These are phyloP conservation scores for Cyclospora cayetanensis DNA, from an alignment of 169 alveolate genomes.

Conservation along the genomic window DNA sequence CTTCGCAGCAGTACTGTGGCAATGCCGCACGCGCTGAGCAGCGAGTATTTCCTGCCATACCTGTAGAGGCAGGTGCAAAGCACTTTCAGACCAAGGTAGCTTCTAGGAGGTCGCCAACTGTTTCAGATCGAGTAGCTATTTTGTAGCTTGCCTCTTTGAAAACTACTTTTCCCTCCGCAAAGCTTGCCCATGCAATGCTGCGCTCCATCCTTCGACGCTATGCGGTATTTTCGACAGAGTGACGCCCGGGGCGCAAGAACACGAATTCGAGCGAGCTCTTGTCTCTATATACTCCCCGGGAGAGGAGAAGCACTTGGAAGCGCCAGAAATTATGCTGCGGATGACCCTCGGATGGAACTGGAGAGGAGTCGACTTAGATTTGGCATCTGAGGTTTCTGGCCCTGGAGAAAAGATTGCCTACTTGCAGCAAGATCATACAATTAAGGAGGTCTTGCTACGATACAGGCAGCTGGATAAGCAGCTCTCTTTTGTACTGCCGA, in stretches of 20 bases:
- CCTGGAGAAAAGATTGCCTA: background rate
- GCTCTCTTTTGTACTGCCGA: constrained; percentile 84
- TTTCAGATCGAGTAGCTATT: too few relatives aligned
- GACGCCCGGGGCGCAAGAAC: constrained; percentile 67
- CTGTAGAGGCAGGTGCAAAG: too few relatives aligned
- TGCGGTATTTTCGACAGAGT: constrained; percentile 52
- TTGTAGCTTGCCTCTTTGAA: too few relatives aligned
- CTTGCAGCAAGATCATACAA: constrained; percentile 73
- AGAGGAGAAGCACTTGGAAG: constrained; percentile 86
- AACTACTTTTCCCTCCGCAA: too few relatives aligned
- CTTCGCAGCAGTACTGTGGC: too few relatives aligned
- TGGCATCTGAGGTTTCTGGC: background rate
- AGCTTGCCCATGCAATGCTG: too few relatives aligned
- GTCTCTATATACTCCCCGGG: constrained; percentile 83
- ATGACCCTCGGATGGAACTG: constrained; percentile 88
- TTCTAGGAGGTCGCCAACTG: too few relatives aligned
- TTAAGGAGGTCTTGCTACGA: constrained; percentile 76
- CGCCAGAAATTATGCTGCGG: constrained; percentile 89
- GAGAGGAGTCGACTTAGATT: constrained; percentile 37
- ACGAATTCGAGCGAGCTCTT: constrained; percentile 83
- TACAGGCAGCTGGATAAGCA: constrained; percentile 76
- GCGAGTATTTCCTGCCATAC: too few relatives aligned
- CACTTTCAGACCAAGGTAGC: too few relatives aligned
- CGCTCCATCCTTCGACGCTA: too few relatives aligned
- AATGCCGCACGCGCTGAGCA: too few relatives aligned